Percentiles rank a stretch among this genome's conserved stretches.
Evolutionary conservation across 2,329 filamentous ascomycete species (phyloP).

Genomic region (Venturiaceae sp.): DNA sequence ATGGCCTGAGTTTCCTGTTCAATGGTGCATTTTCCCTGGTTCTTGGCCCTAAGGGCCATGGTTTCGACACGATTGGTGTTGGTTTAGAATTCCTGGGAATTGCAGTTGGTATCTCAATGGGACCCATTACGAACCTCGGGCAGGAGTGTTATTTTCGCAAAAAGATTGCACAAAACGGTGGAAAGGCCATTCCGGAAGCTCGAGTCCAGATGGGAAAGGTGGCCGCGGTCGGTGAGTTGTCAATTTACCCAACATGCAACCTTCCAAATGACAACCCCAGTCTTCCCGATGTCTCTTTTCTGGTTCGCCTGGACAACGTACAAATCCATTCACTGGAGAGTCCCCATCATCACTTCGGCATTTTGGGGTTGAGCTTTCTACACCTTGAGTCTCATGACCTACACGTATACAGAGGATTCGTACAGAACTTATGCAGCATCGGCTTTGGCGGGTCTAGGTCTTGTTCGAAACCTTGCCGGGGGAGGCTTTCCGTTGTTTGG

Average conservation of each 20-base stretch:
- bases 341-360: constrained; percentile 66
- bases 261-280: neutral
- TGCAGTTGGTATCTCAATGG: constrained; percentile 43
- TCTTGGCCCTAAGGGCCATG: constrained; percentile 33
- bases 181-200: constrained; percentile 57
- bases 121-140: constrained; percentile 54
- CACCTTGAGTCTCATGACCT: constrained; percentile 67
- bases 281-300: constrained; percentile 63
- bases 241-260: neutral
- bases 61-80: constrained; percentile 25
- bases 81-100: constrained; percentile 74
- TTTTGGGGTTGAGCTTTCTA: constrained; percentile 58
- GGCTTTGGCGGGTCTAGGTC: constrained; percentile 69
- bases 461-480: constrained; percentile 62
- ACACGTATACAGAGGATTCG: constrained; percentile 67
- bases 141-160: constrained; percentile 34
- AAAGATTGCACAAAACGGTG: constrained; percentile 59
- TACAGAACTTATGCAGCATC: constrained; percentile 77
- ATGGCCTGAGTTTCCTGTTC: constrained; percentile 40
- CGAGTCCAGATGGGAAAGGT: constrained; percentile 69
- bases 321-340: constrained; percentile 72
- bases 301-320: constrained; percentile 84
- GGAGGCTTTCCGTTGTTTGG: constrained; percentile 70
- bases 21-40: constrained; percentile 40
- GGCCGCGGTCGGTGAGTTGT: constrained; percentile 65